Evolutionary conservation across 2,329 filamentous ascomycete genomes (phyloP).

Genomic region (Fusarium siculi): DNA sequence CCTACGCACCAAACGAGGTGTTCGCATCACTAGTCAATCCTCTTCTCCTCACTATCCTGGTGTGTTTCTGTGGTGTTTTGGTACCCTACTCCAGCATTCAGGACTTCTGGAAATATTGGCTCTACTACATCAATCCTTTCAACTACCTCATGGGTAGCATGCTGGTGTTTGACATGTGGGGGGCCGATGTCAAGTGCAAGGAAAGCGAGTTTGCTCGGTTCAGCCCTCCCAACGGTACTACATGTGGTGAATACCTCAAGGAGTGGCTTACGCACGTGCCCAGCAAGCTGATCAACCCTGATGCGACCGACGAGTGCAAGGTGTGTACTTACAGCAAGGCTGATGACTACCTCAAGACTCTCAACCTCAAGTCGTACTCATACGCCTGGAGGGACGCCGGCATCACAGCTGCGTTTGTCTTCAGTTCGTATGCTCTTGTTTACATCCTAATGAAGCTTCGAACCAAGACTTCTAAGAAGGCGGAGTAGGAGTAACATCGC

Average conservation of each 20-base stretch:
- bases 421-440: constrained; percentile 63
- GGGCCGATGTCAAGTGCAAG: constrained; percentile 57
- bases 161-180: constrained; percentile 63
- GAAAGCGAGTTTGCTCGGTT: constrained; percentile 62
- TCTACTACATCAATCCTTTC: constrained; percentile 71
- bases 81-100: constrained; percentile 73
- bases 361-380: constrained; percentile 70
- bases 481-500: constrained; percentile 41
- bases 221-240: constrained; percentile 60
- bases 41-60: constrained; percentile 65
- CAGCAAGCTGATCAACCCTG: constrained; percentile 68
- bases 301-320: constrained; percentile 63
- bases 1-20: constrained; percentile 69
- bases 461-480: constrained; percentile 60
- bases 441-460: constrained; percentile 60
- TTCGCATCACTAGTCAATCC: constrained; percentile 69
- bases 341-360: constrained; percentile 66
- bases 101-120: constrained; percentile 75
- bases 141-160: constrained; percentile 69
- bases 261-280: constrained; percentile 58
- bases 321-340: constrained; percentile 71
- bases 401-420: constrained; percentile 66
- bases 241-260: constrained; percentile 68
- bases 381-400: constrained; percentile 75
- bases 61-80: constrained; percentile 80